These are phyloP conservation scores for Nematocida displodere DNA, from an alignment of 371 early-diverging fungal species.

Conservation along the genomic window DNA sequence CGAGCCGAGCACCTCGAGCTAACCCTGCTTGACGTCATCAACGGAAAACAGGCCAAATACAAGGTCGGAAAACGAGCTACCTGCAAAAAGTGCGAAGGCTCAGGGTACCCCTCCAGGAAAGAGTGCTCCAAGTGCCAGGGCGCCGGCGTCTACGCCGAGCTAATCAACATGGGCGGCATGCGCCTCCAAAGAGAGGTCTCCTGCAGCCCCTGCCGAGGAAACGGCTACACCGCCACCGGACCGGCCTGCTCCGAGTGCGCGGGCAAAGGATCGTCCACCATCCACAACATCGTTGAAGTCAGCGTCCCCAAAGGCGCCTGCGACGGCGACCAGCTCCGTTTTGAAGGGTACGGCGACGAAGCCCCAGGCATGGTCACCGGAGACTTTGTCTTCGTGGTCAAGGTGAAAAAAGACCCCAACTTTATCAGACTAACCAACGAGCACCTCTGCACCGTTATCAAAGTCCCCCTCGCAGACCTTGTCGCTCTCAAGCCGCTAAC, in stretches of 20 bases:
- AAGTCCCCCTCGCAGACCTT: constrained; percentile 10
- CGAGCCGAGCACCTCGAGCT: constrained; percentile 51
- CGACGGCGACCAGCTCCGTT: constrained; percentile 43
- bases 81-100: constrained; percentile 61
- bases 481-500: neutral
- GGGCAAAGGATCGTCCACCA: constrained; percentile 51
- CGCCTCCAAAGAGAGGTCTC: constrained; percentile 42
- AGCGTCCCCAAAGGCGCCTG: constrained; percentile 54
- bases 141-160: constrained; percentile 45
- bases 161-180: constrained; percentile 50
- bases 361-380: constrained; percentile 47
- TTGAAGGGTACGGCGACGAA: constrained; percentile 59
- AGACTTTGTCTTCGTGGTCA: constrained; percentile 58
- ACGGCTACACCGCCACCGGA: constrained; percentile 50
- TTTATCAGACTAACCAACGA: constrained; percentile 33
- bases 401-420: constrained; percentile 44
- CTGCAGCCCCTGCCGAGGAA: constrained; percentile 57
- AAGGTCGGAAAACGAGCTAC: constrained; percentile 53
- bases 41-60: constrained; percentile 51
- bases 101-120: constrained; percentile 54
- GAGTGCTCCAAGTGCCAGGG: constrained; percentile 62
- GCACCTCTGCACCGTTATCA: constrained; percentile 17
- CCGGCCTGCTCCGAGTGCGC: constrained; percentile 57
- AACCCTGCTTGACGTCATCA: constrained; percentile 54
- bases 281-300: constrained; percentile 50